Evolutionary conservation across 768 basidiomycete genomes (phyloP), one percentile per base, ranked within the genome.

Genomic region (Boletus rex-veris): DNA sequence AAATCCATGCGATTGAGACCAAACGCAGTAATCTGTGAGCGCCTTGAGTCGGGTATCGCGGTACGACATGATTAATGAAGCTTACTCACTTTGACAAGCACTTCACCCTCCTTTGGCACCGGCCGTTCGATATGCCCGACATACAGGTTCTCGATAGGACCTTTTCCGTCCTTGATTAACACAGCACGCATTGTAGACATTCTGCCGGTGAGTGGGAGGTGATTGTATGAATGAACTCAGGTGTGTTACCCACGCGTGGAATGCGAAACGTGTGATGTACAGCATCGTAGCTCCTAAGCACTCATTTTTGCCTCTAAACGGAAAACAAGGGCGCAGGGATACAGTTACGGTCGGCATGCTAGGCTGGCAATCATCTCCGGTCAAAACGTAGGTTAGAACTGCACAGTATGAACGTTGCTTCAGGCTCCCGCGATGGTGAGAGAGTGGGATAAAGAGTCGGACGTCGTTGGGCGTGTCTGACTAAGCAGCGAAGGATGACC

Each of bases 1-100:
- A 92, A 77, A 64, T 95, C 92, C 91, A 91, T 86, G 30, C 93
- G 80, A 71, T 95, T 95, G 54, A 95, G 71, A n/a, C 91, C 90
- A 67, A 95, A 94, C 1, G 86, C 86, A 68, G 82, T 83, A 64
- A 90, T 77, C 88, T 91, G 58, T 26, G 51, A 39, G 42, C 43
- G 36, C 37, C 48, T 41, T 50, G 9, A 45, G 48, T 48, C 42
- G n/a, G 39, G 14, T 26, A 36, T 52, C 41, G n/a, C 19, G 41
- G 28, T 43, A 24, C 35, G 14, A 42, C 31, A 33, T n/a, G 58
- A 43, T 7, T 12, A n/a, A n/a, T 39, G 45, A 42, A 24, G 51
- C 75, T 42, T 58, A 83, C 92, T 42, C 58, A 83, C 92, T 80
- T 92, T 88, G 48, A 96, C 85, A 19, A 64, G 33, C 60, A 61